These are phyloP conservation scores for Moesziomyces globuligerus DNA, from an alignment of 1,284 basidiomycete species.

Conservation along the genomic window DNA sequence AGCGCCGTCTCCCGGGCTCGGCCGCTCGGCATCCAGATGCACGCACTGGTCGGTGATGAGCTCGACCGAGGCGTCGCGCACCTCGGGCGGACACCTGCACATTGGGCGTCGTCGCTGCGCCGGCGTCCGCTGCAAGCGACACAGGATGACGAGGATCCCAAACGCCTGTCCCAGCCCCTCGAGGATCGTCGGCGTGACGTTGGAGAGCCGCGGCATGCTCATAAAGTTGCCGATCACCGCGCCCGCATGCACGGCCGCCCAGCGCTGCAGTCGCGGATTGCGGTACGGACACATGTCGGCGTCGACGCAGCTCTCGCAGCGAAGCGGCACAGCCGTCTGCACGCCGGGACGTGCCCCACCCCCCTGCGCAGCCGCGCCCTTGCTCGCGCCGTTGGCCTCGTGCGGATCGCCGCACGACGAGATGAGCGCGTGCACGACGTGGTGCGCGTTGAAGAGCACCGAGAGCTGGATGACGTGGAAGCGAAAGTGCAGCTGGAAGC, in stretches of 20 bases:
- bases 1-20: constrained; percentile 4
- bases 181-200: constrained; percentile 34
- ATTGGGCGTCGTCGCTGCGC: constrained; percentile 9
- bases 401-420: constrained; percentile 21
- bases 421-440: constrained; percentile 37
- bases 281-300: constrained; percentile 23
- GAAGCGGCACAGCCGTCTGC: constrained; percentile 20
- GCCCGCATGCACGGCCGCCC: constrained; percentile 41
- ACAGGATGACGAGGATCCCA: constrained; percentile 40
- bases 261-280: constrained; percentile 28
- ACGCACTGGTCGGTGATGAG: constrained; percentile 40
- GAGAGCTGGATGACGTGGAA: constrained; percentile 42
- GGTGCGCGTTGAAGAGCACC: constrained; percentile 32
- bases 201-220: constrained; percentile 40
- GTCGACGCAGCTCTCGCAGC: constrained; percentile 36
- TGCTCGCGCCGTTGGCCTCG: constrained; percentile 6
- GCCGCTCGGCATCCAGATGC: constrained; percentile 33
- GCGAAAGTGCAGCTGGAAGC: constrained; percentile 39
- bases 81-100: constrained; percentile 21
- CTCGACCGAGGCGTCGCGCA: constrained; percentile 25
- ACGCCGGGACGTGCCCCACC: neutral
- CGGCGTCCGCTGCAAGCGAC: constrained; percentile 13
- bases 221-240: constrained; percentile 45
- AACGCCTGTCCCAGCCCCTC: constrained; percentile 40
- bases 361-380: neutral